These are phyloP conservation scores for Lyophyllum semitale DNA, from an alignment of 768 basidiomycete genomes.

Conservation along the genomic window DNA sequence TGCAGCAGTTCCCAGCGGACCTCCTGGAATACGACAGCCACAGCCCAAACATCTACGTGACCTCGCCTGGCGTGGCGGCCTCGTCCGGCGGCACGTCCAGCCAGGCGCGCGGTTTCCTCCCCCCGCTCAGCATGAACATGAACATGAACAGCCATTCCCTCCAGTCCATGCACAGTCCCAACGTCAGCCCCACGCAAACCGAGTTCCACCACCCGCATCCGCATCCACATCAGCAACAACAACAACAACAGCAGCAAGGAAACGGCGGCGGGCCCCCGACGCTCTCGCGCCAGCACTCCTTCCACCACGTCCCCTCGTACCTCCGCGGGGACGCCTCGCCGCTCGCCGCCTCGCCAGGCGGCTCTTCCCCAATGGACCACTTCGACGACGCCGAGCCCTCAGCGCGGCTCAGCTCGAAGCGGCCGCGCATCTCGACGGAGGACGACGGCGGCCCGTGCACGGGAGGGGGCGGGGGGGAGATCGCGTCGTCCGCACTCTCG, in stretches of 20 bases:
- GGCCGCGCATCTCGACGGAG: conserved; percentile 52
- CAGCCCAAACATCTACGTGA: conserved; percentile 74
- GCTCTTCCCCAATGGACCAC: conserved; percentile 44
- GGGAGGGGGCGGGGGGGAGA: conserved; percentile 23
- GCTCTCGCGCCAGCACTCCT: conserved; percentile 62
- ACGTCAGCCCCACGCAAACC: conserved; percentile 28
- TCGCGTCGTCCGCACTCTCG: conserved; percentile 32
- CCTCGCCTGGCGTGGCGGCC: conserved; percentile 46
- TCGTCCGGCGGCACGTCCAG: background rate
- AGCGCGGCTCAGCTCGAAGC: conserved; percentile 43
- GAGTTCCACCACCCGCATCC: conserved; percentile 48
- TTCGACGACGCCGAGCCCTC: conserved; percentile 39
- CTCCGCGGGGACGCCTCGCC: conserved; percentile 36
- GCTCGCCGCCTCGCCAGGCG: conserved; percentile 38
- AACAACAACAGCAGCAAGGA: conserved; percentile 31
- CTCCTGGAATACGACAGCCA: conserved; percentile 59
- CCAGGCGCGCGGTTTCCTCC: conserved; percentile 33
- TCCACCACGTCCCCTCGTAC: conserved; percentile 51
- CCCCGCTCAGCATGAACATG: conserved; percentile 32
- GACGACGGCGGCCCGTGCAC: conserved; percentile 25
- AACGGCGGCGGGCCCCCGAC: conserved; percentile 27
- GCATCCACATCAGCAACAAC: conserved; percentile 36
- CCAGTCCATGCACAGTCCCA: conserved; percentile 50
- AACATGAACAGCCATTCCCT: conserved; percentile 26
- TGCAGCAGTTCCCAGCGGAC: conserved; percentile 51